Conservation (phyloP, 2,329 filamentous ascomycete species). For the Clonostachys solani region DNA sequence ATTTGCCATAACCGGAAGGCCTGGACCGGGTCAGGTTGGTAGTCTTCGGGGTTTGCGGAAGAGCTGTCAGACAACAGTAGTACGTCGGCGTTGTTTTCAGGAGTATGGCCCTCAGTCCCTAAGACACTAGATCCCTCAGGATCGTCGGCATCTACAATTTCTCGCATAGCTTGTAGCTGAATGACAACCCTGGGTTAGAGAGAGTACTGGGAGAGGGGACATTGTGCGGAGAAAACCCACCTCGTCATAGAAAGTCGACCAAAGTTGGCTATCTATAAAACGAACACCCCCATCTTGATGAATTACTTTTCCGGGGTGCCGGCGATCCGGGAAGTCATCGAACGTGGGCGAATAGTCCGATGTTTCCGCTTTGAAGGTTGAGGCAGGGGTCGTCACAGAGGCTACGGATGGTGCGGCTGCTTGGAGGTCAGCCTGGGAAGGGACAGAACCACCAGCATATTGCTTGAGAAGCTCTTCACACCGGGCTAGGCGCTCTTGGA, state of each 20-base stretch:
- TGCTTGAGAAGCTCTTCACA: conserved; percentile 56
- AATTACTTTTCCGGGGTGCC: conserved; percentile 45
- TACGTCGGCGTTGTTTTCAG: conserved; percentile 48
- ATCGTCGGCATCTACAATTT: conserved; percentile 48
- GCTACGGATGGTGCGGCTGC: not conserved
- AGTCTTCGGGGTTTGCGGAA: conserved; percentile 33
- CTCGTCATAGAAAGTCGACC: conserved; percentile 51
- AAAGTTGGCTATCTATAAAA: conserved; percentile 54
- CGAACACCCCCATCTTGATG: conserved; percentile 49
- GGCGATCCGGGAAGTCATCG: conserved; percentile 2
- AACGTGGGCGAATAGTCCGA: not conserved
- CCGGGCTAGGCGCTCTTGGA: conserved; percentile 54
- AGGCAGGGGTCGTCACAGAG: not conserved
- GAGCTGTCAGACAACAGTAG: conserved; percentile 37
- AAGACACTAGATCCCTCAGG: conserved; percentile 41
- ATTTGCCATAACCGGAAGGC: conserved; percentile 71
- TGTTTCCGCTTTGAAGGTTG: not conserved
- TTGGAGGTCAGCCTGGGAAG: not conserved
- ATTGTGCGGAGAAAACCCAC: conserved; percentile 24
- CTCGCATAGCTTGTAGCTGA: conserved; percentile 54
- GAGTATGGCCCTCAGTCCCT: conserved; percentile 43
- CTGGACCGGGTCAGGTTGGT: conserved; percentile 63
- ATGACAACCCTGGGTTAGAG: conserved; percentile 7
- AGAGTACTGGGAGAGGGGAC: not conserved
- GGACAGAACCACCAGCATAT: conserved; percentile 39